Base-by-base conservation (phyloP, 148 eudicot species). In the Euryodendron excelsum region DNA sequence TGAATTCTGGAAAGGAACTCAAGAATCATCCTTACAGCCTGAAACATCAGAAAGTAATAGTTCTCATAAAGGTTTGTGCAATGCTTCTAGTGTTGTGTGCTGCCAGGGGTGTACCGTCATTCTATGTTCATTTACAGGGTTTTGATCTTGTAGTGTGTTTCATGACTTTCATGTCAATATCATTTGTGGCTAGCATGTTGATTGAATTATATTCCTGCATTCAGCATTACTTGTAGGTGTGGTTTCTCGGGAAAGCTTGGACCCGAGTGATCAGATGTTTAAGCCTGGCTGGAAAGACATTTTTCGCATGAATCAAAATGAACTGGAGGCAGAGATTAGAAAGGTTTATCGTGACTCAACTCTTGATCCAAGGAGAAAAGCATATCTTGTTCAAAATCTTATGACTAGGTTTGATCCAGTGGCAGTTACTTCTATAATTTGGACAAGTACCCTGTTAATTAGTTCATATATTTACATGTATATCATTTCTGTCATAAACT, bases 221-320 rank as follows among this genome's bases (percentile, higher is more conserved):
- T 60, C 10, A 4, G 11, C 25, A 27, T 60, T 23, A 17, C 80
- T 44, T 68, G 41, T 75, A 93, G 98, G 88, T 45, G 77, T 77
- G 70, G 94, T 87, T 72, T 63, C 81, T 47, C 91, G 86, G 55
- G 91, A 90, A 83, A 81, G 87, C 71, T 20, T 87, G 62, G 96
- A 90, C 72, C 86, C 62, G 39, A 85, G 80, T 84, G 94, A 93
- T 80, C 85, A 88, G 70, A 90, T 92, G 62, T 93, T 93, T 85
- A 93, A 90, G 89, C 98, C 98, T 83, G 98, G 98, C 27, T 93
- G 98, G 98, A 91, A 90, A 84, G 98, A 93, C 78, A 93, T 93
- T 20, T 93, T 93, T 85, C 87, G 92, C 75, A 93, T 93, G 98
- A 93, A 93, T 82, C 98, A 93, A 82, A 93, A 84, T 86, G 98